Conservation (phyloP, 2,329 filamentous ascomycete species). For the Aspergillus novoparasiticus region DNA sequence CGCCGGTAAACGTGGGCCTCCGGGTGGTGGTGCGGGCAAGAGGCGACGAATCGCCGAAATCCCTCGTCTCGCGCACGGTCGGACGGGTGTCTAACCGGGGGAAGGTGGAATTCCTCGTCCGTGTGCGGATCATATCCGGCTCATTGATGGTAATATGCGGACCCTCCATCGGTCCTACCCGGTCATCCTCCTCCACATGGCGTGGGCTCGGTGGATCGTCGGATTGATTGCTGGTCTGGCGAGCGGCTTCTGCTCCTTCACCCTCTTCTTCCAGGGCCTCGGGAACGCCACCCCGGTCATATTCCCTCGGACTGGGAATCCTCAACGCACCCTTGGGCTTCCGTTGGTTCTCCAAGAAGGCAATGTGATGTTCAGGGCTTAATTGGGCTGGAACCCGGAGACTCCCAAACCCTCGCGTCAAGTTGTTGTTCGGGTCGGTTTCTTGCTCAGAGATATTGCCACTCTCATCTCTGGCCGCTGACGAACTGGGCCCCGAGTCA, state of each 20-base stretch:
- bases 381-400: constrained; percentile 56
- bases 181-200: constrained; percentile 22
- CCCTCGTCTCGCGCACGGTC: constrained; percentile 35
- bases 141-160: constrained; percentile 53
- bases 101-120: constrained; percentile 40
- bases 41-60: constrained; percentile 29
- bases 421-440: constrained; percentile 7
- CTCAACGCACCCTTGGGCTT: constrained; percentile 74
- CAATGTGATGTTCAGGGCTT: constrained; percentile 77
- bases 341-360: constrained; percentile 82
- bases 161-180: constrained; percentile 31
- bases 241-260: constrained; percentile 24
- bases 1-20: constrained; percentile 32
- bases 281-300: constrained; percentile 77
- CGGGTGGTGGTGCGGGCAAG: constrained; percentile 29
- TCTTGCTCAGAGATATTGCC: constrained; percentile 22
- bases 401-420: constrained; percentile 43
- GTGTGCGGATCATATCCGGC: constrained; percentile 40
- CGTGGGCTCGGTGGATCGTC: constrained; percentile 20
- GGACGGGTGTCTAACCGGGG: constrained; percentile 42
- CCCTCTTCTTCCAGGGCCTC: constrained; percentile 55
- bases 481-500: constrained; percentile 28
- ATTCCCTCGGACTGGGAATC: constrained; percentile 90
- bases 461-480: constrained; percentile 24
- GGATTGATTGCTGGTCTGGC: constrained; percentile 27